Evolutionary conservation across 192 early-diverging fungal species (phyloP), one percentile per base, ranked within the genome.

Genomic region (Mortierella antarctica): DNA sequence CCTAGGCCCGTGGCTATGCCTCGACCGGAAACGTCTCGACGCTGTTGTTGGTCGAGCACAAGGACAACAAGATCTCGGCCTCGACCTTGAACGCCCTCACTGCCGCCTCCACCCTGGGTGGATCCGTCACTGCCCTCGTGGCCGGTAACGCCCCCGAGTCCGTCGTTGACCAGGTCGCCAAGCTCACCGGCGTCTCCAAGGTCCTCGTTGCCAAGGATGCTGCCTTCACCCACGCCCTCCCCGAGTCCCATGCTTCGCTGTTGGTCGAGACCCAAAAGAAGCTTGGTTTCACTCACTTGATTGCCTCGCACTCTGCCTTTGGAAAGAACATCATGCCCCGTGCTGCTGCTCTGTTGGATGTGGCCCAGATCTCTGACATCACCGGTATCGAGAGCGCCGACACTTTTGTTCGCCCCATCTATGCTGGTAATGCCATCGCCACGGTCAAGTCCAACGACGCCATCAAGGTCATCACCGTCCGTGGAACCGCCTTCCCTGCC

Each of bases 351-450:
- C 76, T 97, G 17, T 82, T 97, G 67, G 96, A 99, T 72, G 93
- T 97, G 62, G 91, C 92, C 76, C 93, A 92, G 77, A 86, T 99
- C 53, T 96, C 97, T 18, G 97, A 99, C 71, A 91, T 98, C 54
- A 93, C 88, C 71, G 89, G 75, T 48, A 86, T 99, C 51, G 89
- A 93, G 81, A 68, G 87, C 67, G 90, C 88, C 40, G 95, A 97
- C 68, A 95, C 93, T 15, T 99, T 99, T 89, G 91, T 96, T 58
- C 90, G 97, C 13, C 97, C 97, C 40, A 97, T 99, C 84, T 99
- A 96, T 82, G 97, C 97, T 61, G 97, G 96, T 67, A 99, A 99
- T 74, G 97, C 96, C 39, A 93, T 99, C 84, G 96, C 97, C 49
- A 97, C 93, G 0, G 97, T 99, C 67, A 94, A 96, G 85, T 94